phyloP scores from a whole-genome alignment of 2,329 filamentous ascomycete genomes.

The Eutypa lata region DNA sequence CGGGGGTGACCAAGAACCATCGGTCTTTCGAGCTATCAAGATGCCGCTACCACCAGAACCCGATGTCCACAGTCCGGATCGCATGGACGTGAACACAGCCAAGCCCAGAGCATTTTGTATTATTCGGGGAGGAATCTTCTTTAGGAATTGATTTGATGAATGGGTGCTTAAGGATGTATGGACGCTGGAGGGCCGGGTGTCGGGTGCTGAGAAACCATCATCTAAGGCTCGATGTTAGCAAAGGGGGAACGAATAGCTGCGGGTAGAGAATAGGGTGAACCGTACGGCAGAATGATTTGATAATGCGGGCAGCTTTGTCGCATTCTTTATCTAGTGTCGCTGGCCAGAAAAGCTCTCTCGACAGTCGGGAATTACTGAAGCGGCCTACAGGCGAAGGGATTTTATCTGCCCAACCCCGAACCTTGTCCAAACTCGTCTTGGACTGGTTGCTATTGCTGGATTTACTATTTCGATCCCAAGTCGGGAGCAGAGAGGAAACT shows the following conservation, averaged over 20 bases:
- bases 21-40: constrained; percentile 76
- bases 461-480: constrained; percentile 33
- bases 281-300: constrained; percentile 86
- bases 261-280: constrained; percentile 16
- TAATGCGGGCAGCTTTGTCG: constrained; percentile 85
- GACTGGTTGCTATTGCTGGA: constrained; percentile 28
- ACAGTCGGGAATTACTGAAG: constrained; percentile 61
- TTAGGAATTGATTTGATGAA: constrained; percentile 53
- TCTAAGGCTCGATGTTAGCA: constrained; percentile 30
- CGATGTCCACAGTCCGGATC: constrained; percentile 86
- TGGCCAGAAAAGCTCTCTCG: constrained; percentile 79
- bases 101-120: constrained; percentile 87
- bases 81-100: constrained; percentile 94
- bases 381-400: constrained; percentile 63
- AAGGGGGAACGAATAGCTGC: constrained; percentile 9
- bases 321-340: constrained; percentile 82
- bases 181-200: constrained; percentile 32
- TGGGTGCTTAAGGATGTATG: constrained; percentile 38
- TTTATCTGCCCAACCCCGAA: constrained; percentile 44
- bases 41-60: constrained; percentile 89
- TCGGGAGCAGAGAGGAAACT: constrained; percentile 42
- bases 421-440: constrained; percentile 30
- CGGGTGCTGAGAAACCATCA: constrained; percentile 53
- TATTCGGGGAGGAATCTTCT: constrained; percentile 83
- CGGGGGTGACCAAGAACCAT: constrained; percentile 87